Evolutionary conservation across 2,329 filamentous ascomycete genomes (phyloP).

Genomic region (Ophiosphaerella korrae): DNA sequence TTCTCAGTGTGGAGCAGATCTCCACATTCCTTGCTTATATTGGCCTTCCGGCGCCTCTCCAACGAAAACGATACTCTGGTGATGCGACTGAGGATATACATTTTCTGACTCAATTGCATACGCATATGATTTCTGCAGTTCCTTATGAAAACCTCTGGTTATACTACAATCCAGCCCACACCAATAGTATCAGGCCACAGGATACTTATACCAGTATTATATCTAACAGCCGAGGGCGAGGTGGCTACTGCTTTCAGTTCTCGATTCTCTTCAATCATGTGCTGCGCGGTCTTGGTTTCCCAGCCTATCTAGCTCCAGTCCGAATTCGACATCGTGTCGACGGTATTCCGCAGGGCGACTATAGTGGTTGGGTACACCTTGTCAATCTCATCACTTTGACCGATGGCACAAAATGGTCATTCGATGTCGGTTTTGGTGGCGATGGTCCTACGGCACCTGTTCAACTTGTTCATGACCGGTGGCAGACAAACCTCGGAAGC

Average conservation of each 20-base stretch:
- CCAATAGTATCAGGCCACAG: constrained; percentile 52
- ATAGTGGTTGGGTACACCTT: constrained; percentile 63
- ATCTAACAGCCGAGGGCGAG: constrained; percentile 48
- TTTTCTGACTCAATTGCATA: constrained; percentile 50
- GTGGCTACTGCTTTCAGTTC: constrained; percentile 67
- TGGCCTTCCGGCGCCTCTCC: constrained; percentile 23
- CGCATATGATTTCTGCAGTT: constrained; percentile 56
- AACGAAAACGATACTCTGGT: constrained; percentile 11
- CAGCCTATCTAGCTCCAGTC: constrained; percentile 61
- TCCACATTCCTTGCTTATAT: constrained; percentile 42
- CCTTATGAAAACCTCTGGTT: constrained; percentile 64
- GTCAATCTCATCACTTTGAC: constrained; percentile 65
- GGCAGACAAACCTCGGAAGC: constrained; percentile 58
- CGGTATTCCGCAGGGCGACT: constrained; percentile 48
- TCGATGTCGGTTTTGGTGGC: constrained; percentile 70
- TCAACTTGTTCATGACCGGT: constrained; percentile 51
- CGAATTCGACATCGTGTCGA: constrained; percentile 46
- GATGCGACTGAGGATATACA: constrained; percentile 25
- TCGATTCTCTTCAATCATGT: constrained; percentile 61
- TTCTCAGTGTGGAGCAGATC: constrained; percentile 38
- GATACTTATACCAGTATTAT: constrained; percentile 59
- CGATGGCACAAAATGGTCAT: constrained; percentile 55
- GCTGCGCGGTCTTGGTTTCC: constrained; percentile 58
- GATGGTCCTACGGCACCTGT: constrained; percentile 65
- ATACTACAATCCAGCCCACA: constrained; percentile 51